Evolutionary conservation across 2,329 filamentous ascomycete genomes (phyloP), one percentile per base, ranked within the genome.

Genomic region (Xylariaceae sp.): DNA sequence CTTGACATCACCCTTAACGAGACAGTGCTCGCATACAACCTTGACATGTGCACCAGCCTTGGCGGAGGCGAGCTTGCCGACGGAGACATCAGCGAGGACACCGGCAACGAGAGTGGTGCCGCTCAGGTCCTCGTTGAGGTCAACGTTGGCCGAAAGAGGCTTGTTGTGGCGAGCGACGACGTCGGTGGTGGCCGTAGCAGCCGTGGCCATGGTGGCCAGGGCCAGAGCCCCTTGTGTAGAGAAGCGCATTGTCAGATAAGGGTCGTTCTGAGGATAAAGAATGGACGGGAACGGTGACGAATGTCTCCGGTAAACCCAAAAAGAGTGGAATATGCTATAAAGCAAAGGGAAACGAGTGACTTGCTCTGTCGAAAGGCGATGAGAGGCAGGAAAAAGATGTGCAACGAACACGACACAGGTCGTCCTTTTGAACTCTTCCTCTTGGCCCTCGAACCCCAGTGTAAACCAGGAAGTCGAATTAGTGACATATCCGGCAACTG

Each of bases 1-100:
- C 13, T 68, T 69, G 39, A 78, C 73, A n/a, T 66, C 65, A 57
- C 79, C 80, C 58, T 75, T 73, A 41, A 79, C 69, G 61, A 77
- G 79, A 62, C 78, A 80, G 11, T 73, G 73, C 11, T 71, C 68
- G 63, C 78, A 81, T 31, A 67, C 63, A 42, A 79, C 60, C 1
- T 56, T 53, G 6, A 74, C 60, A 22, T 62, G 59, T 9, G 65
- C 63, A 42, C 48, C 64, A 19, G 61, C 59, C 40, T 54, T 47
- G 2, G 61, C 66, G 6, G 45, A 55, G 11, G 63, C 63, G 1
- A 73, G 50, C 41, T 78, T 66, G 51, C 80, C 74, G 45, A 82
- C 64, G 2, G 65, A 56, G 0, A 68, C 60, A 31, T 60, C 59
- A 13, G 48, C 55, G 2, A 69, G 54, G 31, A 62, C 45, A 60